Evolutionary conservation across 805 yeast genomes (phyloP).

Genomic region (Candida ponderosae): DNA sequence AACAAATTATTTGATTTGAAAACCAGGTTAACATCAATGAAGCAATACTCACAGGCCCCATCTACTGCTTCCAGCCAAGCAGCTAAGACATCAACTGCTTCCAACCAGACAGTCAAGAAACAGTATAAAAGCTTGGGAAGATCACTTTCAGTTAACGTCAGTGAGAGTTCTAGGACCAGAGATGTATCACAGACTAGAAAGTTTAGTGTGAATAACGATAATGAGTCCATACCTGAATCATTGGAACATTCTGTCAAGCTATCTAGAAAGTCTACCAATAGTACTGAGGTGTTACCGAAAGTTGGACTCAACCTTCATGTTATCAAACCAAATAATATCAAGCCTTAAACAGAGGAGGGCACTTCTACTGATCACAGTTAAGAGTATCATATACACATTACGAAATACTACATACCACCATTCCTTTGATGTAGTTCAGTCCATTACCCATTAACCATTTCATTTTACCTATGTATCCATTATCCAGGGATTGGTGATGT

Average conservation of each 20-base stretch:
- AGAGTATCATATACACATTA: too few relatives aligned
- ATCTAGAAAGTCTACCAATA: conserved; percentile 3
- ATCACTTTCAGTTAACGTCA: background rate
- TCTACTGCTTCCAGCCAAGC: conserved; percentile 1
- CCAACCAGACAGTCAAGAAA: background rate
- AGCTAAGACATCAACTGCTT: background rate
- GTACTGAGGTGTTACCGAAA: conserved; percentile 6
- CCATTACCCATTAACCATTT: too few relatives aligned
- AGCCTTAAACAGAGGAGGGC: too few relatives aligned
- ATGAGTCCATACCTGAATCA: background rate
- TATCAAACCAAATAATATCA: conserved; percentile 44
- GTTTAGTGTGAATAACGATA: background rate
- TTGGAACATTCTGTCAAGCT: background rate
- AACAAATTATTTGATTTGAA: conserved; percentile 25
- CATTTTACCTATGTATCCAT: too few relatives aligned
- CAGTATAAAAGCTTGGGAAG: background rate
- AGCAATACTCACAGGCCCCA: conserved; percentile 4
- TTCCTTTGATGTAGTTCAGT: too few relatives aligned
- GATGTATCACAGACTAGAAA: background rate
- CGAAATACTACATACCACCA: too few relatives aligned
- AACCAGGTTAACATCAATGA: conserved; percentile 19
- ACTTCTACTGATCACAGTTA: too few relatives aligned
- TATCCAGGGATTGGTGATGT: too few relatives aligned
- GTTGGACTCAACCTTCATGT: conserved; percentile 50
- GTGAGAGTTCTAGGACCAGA: background rate